phyloP scores from a whole-genome alignment of 805 yeast genomes.

The Allodekkera sacchari region DNA sequence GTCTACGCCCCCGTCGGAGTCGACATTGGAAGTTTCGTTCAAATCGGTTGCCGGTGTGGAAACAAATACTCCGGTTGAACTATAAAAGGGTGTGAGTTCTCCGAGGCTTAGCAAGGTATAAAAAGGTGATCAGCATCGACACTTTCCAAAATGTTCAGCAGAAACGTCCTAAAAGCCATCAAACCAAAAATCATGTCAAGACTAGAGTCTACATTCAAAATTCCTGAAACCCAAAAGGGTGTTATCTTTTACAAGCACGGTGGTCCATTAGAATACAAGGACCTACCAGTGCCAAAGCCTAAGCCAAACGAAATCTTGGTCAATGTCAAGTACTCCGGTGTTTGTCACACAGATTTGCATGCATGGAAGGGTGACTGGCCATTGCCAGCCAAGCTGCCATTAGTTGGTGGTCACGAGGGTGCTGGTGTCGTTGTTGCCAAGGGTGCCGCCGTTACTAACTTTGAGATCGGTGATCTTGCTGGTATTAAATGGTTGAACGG shows the following conservation, averaged over 20 bases:
- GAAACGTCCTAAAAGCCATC: no score
- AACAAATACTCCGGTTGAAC: no score
- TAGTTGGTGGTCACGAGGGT: constrained; percentile 71
- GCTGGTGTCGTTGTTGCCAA: constrained; percentile 61
- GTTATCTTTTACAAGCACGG: constrained; percentile 59
- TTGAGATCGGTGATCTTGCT: constrained; percentile 57
- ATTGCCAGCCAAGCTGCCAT: constrained; percentile 46
- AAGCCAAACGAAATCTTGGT: constrained; percentile 56
- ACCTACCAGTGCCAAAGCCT: constrained; percentile 65
- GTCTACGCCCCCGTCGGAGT: no score
- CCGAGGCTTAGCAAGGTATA: no score
- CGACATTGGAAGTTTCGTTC: no score
- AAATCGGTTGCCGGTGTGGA: no score
- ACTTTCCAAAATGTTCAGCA: no score
- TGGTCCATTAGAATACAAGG: constrained; percentile 59
- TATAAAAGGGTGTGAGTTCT: no score
- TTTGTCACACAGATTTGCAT: constrained; percentile 68
- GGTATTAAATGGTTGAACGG: constrained; percentile 67
- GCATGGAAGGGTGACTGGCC: constrained; percentile 74
- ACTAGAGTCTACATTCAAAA: constrained; percentile 20
- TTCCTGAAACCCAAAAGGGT: constrained; percentile 65
- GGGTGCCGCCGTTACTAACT: constrained; percentile 52
- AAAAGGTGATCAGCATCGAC: no score
- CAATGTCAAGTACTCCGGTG: constrained; percentile 66
- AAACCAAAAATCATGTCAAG: no score